Percentiles rank a stretch among this genome's conserved stretches.
Conservation (phyloP, 1,284 basidiomycete species). For the Cutaneotrichosporon sp. region DNA sequence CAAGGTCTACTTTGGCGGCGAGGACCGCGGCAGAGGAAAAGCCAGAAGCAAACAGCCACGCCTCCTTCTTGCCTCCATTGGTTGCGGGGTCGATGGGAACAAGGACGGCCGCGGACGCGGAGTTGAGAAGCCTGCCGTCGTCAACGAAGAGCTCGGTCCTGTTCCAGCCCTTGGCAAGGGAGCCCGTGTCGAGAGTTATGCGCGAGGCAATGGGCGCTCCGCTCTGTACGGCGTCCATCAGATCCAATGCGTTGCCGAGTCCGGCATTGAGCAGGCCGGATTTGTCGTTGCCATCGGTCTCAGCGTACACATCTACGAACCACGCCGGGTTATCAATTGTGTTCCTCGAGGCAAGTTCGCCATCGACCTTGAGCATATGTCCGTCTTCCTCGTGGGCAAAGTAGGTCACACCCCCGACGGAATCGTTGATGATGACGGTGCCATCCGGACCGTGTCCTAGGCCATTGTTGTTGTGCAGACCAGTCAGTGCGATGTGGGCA, state of each 20-base stretch:
- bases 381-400: slow-evolving; percentile 7
- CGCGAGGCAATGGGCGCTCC: slow-evolving; percentile 5
- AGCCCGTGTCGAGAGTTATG: slow-evolving; percentile 15
- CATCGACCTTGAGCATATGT: slow-evolving; percentile 5
- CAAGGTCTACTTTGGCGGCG: slow-evolving; percentile 23
- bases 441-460: slow-evolving; percentile 24
- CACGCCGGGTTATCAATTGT: slow-evolving; percentile 36
- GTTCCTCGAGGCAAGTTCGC: slow-evolving; percentile 3
- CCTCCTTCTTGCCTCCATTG: slow-evolving; percentile 24
- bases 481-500: slow-evolving; percentile 18
- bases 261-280: slow-evolving; percentile 28
- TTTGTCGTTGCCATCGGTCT: slow-evolving; percentile 11
- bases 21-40: slow-evolving; percentile 18
- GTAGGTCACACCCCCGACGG: slow-evolving; percentile 23
- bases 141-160: slow-evolving; percentile 19
- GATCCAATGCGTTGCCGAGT: slow-evolving; percentile 11
- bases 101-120: slow-evolving; percentile 19
- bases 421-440: slow-evolving; percentile 23
- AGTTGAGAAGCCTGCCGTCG: slow-evolving; percentile 20
- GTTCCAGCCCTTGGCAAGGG: slow-evolving; percentile 6
- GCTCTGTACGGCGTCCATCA: not conserved
- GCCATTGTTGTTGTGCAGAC: slow-evolving; percentile 36
- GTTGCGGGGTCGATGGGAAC: slow-evolving; percentile 19
- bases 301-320: slow-evolving; percentile 26
- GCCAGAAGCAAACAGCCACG: slow-evolving; percentile 27